Conservation (phyloP, 1,284 basidiomycete genomes). For the Apiotrichum siamense region DNA sequence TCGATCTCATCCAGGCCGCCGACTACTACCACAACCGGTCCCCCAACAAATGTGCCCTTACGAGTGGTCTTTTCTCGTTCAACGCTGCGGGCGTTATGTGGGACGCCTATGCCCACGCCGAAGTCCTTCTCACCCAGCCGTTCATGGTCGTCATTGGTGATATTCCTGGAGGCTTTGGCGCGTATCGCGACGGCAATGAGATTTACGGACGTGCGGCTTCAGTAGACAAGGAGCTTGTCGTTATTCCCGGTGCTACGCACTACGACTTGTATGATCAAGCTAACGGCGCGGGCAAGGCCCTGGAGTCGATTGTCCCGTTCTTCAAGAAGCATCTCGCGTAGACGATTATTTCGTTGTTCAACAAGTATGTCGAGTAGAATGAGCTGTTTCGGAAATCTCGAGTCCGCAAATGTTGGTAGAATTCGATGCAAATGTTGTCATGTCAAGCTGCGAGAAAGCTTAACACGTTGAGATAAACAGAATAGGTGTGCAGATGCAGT, state of each 20-base stretch:
- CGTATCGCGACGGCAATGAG: slow-evolving; percentile 5
- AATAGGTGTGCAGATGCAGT: no score
- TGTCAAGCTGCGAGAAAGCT: no score
- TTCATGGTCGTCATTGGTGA: slow-evolving; percentile 1
- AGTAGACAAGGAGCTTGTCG: slow-evolving; percentile 4
- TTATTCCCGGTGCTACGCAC: slow-evolving; percentile 1
- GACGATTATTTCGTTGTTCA: background rate
- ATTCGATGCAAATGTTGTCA: no score
- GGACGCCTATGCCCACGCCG: slow-evolving; percentile 4
- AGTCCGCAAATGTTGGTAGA: no score
- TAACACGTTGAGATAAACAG: no score
- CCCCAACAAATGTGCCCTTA: background rate
- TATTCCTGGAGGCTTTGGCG: slow-evolving; percentile 2
- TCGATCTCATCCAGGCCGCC: slow-evolving; percentile 2
- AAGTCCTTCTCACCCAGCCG: slow-evolving; percentile 6
- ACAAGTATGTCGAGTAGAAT: no score
- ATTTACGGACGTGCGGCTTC: slow-evolving; percentile 2
- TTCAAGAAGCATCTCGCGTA: slow-evolving; percentile 2
- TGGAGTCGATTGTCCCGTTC: slow-evolving; percentile 3
- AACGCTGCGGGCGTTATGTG: background rate
- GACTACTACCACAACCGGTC: slow-evolving; percentile 4
- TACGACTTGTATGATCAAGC: slow-evolving; percentile 9
- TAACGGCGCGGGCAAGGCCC: background rate
- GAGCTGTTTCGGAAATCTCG: no score
- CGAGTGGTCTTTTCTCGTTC: background rate